Evolutionary conservation across 495 filamentous ascomycete genomes (phyloP).

Genomic region (Rusavskia elegans): DNA sequence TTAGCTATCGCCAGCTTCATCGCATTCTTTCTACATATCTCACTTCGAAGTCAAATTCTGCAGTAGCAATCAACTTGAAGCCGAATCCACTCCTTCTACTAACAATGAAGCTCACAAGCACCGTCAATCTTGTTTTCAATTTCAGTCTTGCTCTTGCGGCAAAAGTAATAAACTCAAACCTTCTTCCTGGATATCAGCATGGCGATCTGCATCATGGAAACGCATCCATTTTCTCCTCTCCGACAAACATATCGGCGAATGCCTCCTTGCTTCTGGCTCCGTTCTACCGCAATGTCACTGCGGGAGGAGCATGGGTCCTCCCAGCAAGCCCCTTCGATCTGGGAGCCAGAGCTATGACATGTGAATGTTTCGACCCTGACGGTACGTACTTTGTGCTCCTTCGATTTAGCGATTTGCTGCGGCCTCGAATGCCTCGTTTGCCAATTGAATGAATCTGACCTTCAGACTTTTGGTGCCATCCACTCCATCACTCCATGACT

Average conservation of each 20-base stretch:
- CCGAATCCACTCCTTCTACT: not conserved
- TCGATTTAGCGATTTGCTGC: no score
- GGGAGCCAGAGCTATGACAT: constrained; percentile 2
- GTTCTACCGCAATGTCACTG: constrained; percentile 5
- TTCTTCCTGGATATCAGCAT: not conserved
- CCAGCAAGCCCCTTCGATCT: constrained; percentile 3
- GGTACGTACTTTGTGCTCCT: not conserved
- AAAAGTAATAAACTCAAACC: not conserved
- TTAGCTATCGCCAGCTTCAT: no score
- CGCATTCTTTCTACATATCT: no score
- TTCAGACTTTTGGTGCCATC: no score
- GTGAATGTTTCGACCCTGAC: constrained; percentile 11
- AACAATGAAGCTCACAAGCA: not conserved
- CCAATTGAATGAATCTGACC: no score
- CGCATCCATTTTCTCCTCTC: not conserved
- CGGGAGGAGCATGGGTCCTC: constrained; percentile 9
- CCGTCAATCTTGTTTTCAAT: not conserved
- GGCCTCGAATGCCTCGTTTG: no score
- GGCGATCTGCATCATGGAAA: not conserved
- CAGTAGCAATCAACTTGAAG: no score
- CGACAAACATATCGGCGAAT: not conserved
- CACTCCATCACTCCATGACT: not conserved
- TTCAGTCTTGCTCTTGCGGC: not conserved
- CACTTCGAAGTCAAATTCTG: no score
- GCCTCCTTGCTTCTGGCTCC: constrained; percentile 1